A percentile compares a stretch with the other conserved stretches of the same genome.
Evolutionary conservation across 176 grass and related monocot species (phyloP).

Genomic region (Carex parvula): DNA sequence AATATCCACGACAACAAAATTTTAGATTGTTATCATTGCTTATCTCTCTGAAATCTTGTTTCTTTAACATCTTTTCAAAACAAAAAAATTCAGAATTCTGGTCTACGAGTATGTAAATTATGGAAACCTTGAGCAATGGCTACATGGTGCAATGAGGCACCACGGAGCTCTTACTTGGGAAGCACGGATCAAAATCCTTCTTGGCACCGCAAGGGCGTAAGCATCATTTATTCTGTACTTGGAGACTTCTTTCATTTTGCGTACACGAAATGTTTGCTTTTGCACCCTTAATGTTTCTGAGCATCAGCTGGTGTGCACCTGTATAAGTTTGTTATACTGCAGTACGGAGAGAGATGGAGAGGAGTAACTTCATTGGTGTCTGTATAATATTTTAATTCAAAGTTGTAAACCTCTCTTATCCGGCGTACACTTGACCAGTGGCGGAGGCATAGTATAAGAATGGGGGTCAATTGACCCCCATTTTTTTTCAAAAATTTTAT

Average conservation of each 20-base stretch:
- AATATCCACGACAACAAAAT: background rate
- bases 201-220: slow-evolving; percentile 95
- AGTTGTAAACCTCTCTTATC: background rate
- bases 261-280: background rate
- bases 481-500: too few species aligned
- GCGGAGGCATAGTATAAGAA: too few species aligned
- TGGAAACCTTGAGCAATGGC: slow-evolving; percentile 94
- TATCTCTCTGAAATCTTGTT: background rate
- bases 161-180: slow-evolving; percentile 91
- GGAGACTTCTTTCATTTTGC: background rate
- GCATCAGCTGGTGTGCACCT: background rate
- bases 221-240: slow-evolving; percentile 12
- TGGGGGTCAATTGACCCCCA: too few species aligned
- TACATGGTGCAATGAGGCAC: slow-evolving; percentile 78
- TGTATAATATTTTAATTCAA: background rate
- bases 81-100: slow-evolving; percentile 60
- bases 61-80: slow-evolving; percentile 14
- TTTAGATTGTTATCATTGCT: background rate
- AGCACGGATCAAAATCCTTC: slow-evolving; percentile 89
- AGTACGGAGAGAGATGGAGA: background rate
- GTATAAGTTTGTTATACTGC: background rate
- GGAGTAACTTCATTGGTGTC: background rate
- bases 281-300: background rate
- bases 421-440: background rate
- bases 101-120: slow-evolving; percentile 97